Evolutionary conservation across 2,329 filamentous ascomycete species (phyloP).

Genomic region (Colletotrichum trifolii): DNA sequence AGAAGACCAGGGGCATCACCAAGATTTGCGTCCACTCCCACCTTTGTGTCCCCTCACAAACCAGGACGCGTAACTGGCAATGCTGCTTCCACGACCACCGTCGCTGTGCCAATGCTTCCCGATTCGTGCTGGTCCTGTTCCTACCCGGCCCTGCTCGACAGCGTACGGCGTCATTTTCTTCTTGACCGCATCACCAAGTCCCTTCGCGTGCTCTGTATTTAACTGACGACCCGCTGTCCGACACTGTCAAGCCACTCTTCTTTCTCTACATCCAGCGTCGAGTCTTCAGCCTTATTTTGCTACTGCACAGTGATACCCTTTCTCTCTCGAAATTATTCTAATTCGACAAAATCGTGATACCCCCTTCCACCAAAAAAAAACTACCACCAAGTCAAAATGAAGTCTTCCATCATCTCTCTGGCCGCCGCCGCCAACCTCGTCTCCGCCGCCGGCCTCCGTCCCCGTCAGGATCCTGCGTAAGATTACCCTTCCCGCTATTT

Average conservation of each 20-base stretch:
- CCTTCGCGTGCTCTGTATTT: slow-evolving; percentile 19
- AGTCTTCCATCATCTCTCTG: slow-evolving; percentile 24
- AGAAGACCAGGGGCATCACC: slow-evolving; percentile 28
- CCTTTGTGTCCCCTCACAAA: slow-evolving; percentile 13
- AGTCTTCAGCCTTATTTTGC: slow-evolving; percentile 11
- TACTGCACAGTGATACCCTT: slow-evolving; percentile 26
- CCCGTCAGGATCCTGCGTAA: slow-evolving; percentile 27
- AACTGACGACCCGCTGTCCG: slow-evolving; percentile 10
- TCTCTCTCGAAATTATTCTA: neutral
- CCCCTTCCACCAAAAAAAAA: neutral
- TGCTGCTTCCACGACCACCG: slow-evolving; percentile 26
- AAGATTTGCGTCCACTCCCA: slow-evolving; percentile 26
- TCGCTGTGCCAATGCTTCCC: slow-evolving; percentile 23
- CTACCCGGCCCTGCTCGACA: slow-evolving; percentile 29
- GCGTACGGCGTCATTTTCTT: slow-evolving; percentile 31
- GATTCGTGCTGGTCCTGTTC: slow-evolving; percentile 29
- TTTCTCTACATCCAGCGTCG: slow-evolving; percentile 4
- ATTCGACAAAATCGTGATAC: slow-evolving; percentile 10
- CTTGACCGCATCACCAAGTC: slow-evolving; percentile 28
- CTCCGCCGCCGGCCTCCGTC: slow-evolving; percentile 18
- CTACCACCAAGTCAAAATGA: slow-evolving; percentile 13
- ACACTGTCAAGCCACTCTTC: neutral
- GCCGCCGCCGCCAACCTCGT: slow-evolving; percentile 27
- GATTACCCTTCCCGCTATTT: neutral
- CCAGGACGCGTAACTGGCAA: slow-evolving; percentile 14